These are phyloP conservation scores for Nepenthes mirabilis DNA, from an alignment of 148 eudicot genomes.

Conservation along the genomic window DNA sequence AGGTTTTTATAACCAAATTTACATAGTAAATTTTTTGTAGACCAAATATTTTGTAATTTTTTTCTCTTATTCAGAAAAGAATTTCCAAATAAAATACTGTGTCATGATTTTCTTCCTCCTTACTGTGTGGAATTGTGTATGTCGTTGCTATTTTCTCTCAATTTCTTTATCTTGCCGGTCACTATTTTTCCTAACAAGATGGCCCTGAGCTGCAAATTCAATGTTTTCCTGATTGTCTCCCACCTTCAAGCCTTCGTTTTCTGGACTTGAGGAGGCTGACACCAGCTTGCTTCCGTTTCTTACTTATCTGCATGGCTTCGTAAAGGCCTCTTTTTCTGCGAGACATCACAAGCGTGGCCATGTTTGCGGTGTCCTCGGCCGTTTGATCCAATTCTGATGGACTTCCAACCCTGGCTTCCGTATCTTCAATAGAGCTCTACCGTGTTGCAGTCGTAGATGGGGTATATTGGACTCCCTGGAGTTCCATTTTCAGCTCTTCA, in stretches of 20 bases:
- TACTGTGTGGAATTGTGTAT: too few species aligned
- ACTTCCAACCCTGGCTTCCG: constrained; percentile 13
- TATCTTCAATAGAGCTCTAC: constrained; percentile 1
- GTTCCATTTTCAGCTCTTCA: constrained; percentile 60
- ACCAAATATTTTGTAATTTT: too few species aligned
- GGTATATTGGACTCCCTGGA: constrained; percentile 23
- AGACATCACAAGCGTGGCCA: constrained; percentile 40
- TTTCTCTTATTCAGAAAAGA: too few species aligned
- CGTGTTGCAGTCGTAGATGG: constrained; percentile 4
- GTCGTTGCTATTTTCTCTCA: too few species aligned
- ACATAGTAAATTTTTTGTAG: too few species aligned
- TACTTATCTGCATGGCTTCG: constrained; percentile 42
- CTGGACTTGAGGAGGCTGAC: constrained; percentile 28
- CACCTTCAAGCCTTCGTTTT: constrained; percentile 28
- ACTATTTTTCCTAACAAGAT: too few species aligned
- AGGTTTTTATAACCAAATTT: too few species aligned
- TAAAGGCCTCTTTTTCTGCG: constrained; percentile 38
- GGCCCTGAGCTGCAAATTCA: too few species aligned
- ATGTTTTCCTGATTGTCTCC: constrained; percentile 6
- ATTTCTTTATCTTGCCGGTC: too few species aligned
- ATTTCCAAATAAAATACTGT: too few species aligned
- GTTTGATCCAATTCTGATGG: constrained; percentile 16
- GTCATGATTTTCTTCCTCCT: too few species aligned
- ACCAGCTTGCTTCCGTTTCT: constrained; percentile 27
- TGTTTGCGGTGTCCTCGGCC: constrained; percentile 28